Evolutionary conservation across 1,284 basidiomycete species (phyloP), one percentile per base, ranked within the genome.

Genomic region (Cryptococcus sp.): DNA sequence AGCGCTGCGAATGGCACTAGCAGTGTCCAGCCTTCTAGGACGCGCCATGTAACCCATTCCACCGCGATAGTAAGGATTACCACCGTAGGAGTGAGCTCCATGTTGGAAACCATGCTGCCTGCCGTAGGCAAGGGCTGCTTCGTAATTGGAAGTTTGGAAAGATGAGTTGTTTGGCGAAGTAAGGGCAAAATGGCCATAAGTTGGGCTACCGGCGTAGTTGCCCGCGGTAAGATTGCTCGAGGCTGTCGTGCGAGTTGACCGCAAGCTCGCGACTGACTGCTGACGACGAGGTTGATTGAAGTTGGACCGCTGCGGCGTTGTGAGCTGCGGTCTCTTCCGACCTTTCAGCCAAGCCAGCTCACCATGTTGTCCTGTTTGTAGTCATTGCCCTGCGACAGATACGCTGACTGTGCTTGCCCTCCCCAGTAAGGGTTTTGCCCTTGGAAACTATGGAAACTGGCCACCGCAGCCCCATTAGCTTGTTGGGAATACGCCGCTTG

Each of bases 61-160:
- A 15, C 26, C 37, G 25, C 47, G 51, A 16, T 49, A 47, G 76
- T 74, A 26, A 75, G 74, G 41, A 81, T 81, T 34, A 13, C 29
- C 29, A 2, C 29, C 29, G 13, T 10, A 34, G 8, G 29, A 34
- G 8, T 34, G 29, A 34, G 29, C 8, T 7, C 29, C 29, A 34
- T 34, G 13, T 34, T 34, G 29, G 80, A 65, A 20, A 68, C 23
- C 25, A 16, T 16, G 49, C 3, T 50, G 34, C 17, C 23, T 20
- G 11, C 49, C 49, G 40, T 39, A 50, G 23, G 37, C 34, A 17
- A 41, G 37, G 2, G 49, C 26, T 38, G 41, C 6, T 3, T 22
- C 41, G n/a, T 44, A 22, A n/a, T n/a, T n/a, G 22, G n/a, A 8
- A 22, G 3, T n/a, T 16, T 3, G 22, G 41, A 44, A 44, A 7